phyloP scores from a whole-genome alignment of 495 filamentous ascomycete genomes.

The Astrothelium subdiscretum region DNA sequence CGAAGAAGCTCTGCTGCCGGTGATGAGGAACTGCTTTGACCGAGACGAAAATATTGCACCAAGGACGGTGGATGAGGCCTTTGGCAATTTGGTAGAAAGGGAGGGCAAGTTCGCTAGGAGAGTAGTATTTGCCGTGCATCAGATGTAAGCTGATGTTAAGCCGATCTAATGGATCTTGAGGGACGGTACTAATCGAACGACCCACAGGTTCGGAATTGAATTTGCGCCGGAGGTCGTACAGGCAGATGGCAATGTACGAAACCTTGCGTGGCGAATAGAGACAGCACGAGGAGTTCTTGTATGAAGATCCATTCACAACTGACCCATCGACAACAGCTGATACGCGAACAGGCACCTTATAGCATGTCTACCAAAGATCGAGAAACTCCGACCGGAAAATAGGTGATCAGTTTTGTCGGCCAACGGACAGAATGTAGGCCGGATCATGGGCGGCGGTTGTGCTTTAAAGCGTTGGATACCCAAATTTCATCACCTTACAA shows the following conservation, averaged over 20 bases:
- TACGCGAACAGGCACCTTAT: neutral
- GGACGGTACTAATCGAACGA: neutral
- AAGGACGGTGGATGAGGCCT: slow-evolving; percentile 63
- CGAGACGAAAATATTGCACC: slow-evolving; percentile 86
- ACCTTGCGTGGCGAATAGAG: slow-evolving; percentile 89
- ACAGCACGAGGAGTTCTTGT: slow-evolving; percentile 87
- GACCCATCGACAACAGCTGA: neutral
- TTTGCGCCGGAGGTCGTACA: slow-evolving; percentile 86
- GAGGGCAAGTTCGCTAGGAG: slow-evolving; percentile 80
- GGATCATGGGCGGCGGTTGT: neutral
- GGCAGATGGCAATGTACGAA: slow-evolving; percentile 82
- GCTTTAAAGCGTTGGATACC: neutral
- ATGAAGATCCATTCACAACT: neutral
- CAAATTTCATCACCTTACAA: neutral
- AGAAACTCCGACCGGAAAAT: neutral
- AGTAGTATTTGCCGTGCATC: slow-evolving; percentile 84
- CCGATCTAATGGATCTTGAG: slow-evolving; percentile 7
- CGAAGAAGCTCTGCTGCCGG: slow-evolving; percentile 64
- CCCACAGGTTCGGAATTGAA: slow-evolving; percentile 71
- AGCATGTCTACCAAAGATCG: neutral
- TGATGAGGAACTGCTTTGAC: slow-evolving; percentile 87
- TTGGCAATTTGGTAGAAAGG: slow-evolving; percentile 69
- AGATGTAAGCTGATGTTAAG: slow-evolving; percentile 49
- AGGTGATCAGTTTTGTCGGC: neutral
- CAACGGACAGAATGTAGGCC: neutral